Evolutionary conservation across 352 stramenopile genomes (phyloP), one percentile per base, ranked within the genome.

Genomic region (Pythium rishiriense): DNA sequence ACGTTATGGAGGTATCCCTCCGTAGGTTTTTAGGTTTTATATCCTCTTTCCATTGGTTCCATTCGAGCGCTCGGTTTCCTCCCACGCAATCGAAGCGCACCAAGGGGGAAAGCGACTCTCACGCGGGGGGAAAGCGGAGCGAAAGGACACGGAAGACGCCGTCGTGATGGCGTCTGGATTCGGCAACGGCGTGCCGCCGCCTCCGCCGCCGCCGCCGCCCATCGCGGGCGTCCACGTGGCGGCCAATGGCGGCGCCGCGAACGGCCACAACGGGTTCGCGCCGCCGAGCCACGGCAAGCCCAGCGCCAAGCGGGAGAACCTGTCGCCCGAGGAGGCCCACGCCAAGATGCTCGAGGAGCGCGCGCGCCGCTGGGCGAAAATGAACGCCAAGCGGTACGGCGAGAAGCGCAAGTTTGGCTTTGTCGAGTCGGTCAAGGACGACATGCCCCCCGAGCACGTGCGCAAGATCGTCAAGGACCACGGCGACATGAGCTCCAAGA

Each of bases 391-490:
- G 75, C 87, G 91, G 12, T 99, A 98, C 77, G 88, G 93, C 54
- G 86, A 97, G 64, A 97, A 98, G 75, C 85, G 90, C 66, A 97
- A 96, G 73, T 97, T 97, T 73, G 91, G 90, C 73, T 97, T 93
- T 58, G 95, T 98, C 53, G 92, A 97, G 77, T 92, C 83, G 35
- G 84, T 93, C 14, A 94, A 96, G 57, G 87, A 96, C 75, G 88
- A 96, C 62, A 96, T 98, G 87, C 91, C 91, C 6, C 75, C 97
- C 0, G 98, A 99, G 83, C 97, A 99, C 72, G 86, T 99, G 50
- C 96, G 98, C 49, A 99, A 99, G 80, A 99, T 99, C 66, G 84
- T 99, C 46, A 97, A 98, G 53, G 98, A 99, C 84, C 97, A 99
- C 75, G 98, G 98, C 24, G 97, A 99, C 74, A 99, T 99, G 97